Percentiles rank a stretch among this genome's conserved stretches.
phyloP scores from a whole-genome alignment of 1,139 yeast species.

The Pneumocystis jirovecii region DNA sequence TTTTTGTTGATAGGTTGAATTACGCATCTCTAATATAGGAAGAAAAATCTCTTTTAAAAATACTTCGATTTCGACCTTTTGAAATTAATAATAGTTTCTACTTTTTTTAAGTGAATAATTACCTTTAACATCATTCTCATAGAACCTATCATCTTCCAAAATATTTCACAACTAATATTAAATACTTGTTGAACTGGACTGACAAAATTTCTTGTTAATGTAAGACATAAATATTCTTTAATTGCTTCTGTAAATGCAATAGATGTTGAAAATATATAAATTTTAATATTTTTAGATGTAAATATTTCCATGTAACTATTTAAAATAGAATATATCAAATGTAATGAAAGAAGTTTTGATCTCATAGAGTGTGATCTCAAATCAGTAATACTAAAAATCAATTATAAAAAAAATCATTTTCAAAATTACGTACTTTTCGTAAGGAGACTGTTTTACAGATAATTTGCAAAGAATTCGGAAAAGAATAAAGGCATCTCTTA shows the following conservation, averaged over 20 bases:
- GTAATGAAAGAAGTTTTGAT: slow-evolving; percentile 76
- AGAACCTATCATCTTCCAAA: slow-evolving; percentile 75
- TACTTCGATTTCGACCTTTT: slow-evolving; percentile 72
- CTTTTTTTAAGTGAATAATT: neutral
- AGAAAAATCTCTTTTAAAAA: slow-evolving; percentile 85
- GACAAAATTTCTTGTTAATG: slow-evolving; percentile 83
- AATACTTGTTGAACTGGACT: slow-evolving; percentile 84
- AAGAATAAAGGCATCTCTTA: slow-evolving; percentile 82
- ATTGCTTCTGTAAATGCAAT: slow-evolving; percentile 61
- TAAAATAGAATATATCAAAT: slow-evolving; percentile 71
- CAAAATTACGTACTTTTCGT: slow-evolving; percentile 19
- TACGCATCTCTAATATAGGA: slow-evolving; percentile 82
- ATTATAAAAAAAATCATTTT: neutral
- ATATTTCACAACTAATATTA: slow-evolving; percentile 81
- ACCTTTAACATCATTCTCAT: slow-evolving; percentile 61
- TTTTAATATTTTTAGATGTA: slow-evolving; percentile 44
- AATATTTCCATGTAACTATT: slow-evolving; percentile 77
- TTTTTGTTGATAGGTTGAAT: slow-evolving; percentile 86
- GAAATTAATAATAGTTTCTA: neutral
- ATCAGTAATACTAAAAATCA: slow-evolving; percentile 35
- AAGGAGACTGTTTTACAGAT: slow-evolving; percentile 62
- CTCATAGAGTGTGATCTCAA: slow-evolving; percentile 85
- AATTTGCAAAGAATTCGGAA: slow-evolving; percentile 91
- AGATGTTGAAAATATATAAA: slow-evolving; percentile 34
- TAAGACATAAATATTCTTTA: slow-evolving; percentile 67